A percentile compares a stretch with the other conserved stretches of the same genome.
Conservation (phyloP, 2,329 filamentous ascomycete species). For the Beauveria rudraprayagi region DNA sequence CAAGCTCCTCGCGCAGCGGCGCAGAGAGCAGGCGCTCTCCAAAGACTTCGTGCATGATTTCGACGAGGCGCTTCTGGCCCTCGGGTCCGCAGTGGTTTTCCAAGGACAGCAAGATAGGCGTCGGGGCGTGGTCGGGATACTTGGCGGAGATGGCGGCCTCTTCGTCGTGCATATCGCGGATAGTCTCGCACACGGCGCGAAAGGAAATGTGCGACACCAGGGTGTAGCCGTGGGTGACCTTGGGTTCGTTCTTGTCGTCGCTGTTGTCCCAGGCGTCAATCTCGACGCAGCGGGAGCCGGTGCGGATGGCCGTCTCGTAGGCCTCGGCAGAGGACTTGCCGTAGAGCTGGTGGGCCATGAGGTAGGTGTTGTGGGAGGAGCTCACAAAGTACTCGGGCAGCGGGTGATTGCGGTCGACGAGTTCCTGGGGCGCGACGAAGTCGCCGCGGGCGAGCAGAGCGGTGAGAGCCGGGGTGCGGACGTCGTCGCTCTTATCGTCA, state of each 20-base stretch:
- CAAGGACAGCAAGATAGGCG: conserved; percentile 56
- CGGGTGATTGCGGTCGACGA: conserved; percentile 50
- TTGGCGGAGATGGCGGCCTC: conserved; percentile 38
- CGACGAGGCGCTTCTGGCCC: conserved; percentile 52
- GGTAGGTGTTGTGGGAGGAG: conserved; percentile 66
- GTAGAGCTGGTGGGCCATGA: conserved; percentile 61
- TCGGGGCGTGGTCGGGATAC: conserved; percentile 32
- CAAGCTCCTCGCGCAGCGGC: conserved; percentile 41
- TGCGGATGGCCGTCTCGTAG: conserved; percentile 53
- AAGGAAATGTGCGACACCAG: conserved; percentile 59
- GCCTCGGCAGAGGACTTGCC: conserved; percentile 54
- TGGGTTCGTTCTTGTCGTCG: conserved; percentile 53
- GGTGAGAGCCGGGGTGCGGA: conserved; percentile 37
- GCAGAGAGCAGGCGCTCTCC: conserved; percentile 51
- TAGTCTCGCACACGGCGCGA: conserved; percentile 56
- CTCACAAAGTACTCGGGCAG: conserved; percentile 65
- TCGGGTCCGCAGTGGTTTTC: conserved; percentile 57
- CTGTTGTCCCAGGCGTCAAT: conserved; percentile 66
- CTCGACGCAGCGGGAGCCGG: conserved; percentile 62
- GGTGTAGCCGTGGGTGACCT: conserved; percentile 64
- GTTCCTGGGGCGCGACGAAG: conserved; percentile 44
- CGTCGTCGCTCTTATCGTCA: conserved; percentile 22
- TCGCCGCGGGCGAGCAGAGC: conserved; percentile 49
- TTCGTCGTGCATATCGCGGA: conserved; percentile 52
- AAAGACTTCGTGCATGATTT: conserved; percentile 59